phyloP scores from a whole-genome alignment of 2,329 filamentous ascomycete genomes.

The Amauroascus verrucosus region DNA sequence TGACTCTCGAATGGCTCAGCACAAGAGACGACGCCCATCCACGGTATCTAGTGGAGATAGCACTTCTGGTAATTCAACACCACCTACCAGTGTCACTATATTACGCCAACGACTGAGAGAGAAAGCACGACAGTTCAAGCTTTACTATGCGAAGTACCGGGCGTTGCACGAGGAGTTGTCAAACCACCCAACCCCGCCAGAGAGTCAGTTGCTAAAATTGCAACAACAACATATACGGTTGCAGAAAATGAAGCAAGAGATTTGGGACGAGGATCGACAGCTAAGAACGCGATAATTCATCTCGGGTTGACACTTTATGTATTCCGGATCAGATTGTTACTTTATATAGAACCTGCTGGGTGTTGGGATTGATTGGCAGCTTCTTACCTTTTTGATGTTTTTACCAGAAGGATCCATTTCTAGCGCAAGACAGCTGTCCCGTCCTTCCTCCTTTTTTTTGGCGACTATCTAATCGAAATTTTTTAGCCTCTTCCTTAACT shows the following conservation, averaged over 20 bases:
- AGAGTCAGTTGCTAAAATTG: slow-evolving; percentile 43
- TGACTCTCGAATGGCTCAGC: slow-evolving; percentile 28
- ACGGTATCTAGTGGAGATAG: slow-evolving; percentile 33
- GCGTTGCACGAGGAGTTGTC: slow-evolving; percentile 43
- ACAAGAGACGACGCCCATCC: slow-evolving; percentile 32
- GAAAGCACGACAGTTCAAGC: slow-evolving; percentile 43
- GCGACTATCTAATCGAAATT: background rate
- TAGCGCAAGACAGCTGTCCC: background rate
- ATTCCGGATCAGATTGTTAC: background rate
- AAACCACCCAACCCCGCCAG: slow-evolving; percentile 34
- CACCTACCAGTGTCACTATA: slow-evolving; percentile 29
- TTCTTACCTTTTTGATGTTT: background rate
- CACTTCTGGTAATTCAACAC: slow-evolving; percentile 33
- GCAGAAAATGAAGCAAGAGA: slow-evolving; percentile 49
- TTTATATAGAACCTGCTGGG: background rate
- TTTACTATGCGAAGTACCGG: slow-evolving; percentile 49
- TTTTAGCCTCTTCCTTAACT: too few relatives aligned
- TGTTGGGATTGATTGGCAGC: background rate
- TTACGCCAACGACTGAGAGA: slow-evolving; percentile 32
- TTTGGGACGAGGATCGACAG: slow-evolving; percentile 38
- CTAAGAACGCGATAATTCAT: slow-evolving; percentile 20
- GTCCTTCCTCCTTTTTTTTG: background rate
- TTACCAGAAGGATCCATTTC: background rate
- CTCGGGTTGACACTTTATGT: background rate
- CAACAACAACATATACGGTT: slow-evolving; percentile 46